Conservation (phyloP, 1,139 yeast species). For the Petasospora fabianii region DNA sequence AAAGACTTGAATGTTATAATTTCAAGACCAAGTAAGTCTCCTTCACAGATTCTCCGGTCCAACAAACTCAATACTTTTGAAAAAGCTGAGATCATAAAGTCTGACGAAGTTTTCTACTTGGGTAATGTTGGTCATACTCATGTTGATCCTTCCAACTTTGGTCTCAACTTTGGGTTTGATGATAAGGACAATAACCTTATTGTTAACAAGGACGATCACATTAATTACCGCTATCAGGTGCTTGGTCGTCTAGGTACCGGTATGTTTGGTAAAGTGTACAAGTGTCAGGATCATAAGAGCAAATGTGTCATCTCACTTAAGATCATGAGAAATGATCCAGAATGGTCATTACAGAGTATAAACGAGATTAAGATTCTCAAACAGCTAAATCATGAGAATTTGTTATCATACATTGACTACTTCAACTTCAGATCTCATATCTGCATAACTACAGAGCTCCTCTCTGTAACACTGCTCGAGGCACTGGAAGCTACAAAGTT, state of each 20-base stretch:
- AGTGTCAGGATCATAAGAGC: constrained; percentile 65
- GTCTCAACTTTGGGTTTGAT: constrained; percentile 64
- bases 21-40: neutral
- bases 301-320: constrained; percentile 64
- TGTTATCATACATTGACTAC: constrained; percentile 61
- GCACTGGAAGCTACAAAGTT: constrained; percentile 58
- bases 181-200: constrained; percentile 64
- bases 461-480: constrained; percentile 67
- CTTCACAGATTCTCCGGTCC: constrained; percentile 6
- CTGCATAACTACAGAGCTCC: constrained; percentile 73
- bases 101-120: constrained; percentile 39
- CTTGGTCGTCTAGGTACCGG: constrained; percentile 66
- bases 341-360: constrained; percentile 76
- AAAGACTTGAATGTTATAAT: neutral
- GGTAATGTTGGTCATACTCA: constrained; percentile 9
- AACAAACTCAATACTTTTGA: constrained; percentile 43
- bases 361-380: constrained; percentile 72
- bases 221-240: constrained; percentile 71
- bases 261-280: constrained; percentile 77
- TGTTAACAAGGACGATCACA: constrained; percentile 60
- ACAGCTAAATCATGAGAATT: constrained; percentile 37
- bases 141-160: constrained; percentile 9
- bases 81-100: constrained; percentile 48
- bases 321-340: constrained; percentile 68
- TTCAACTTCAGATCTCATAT: constrained; percentile 80